Evolutionary conservation across 495 filamentous ascomycete genomes (phyloP).

Genomic region (Aspergillus haitiensis): DNA sequence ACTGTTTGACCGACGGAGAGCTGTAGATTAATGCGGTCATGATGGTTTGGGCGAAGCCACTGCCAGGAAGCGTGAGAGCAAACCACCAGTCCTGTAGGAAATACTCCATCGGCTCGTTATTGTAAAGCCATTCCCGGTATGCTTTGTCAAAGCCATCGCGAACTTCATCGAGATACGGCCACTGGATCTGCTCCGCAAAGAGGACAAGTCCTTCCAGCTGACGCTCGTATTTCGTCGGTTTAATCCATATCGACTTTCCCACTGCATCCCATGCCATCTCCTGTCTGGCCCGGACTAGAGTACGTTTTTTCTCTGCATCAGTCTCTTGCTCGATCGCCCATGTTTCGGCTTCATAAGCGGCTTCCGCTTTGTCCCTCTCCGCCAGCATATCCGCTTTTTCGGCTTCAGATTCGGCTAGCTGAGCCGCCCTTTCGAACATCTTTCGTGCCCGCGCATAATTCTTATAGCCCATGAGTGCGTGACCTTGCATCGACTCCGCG

Average conservation of each 20-base stretch:
- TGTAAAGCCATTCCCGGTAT: neutral
- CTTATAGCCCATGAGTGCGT: neutral
- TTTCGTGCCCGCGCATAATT: neutral
- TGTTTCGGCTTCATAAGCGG: neutral
- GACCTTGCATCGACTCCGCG: neutral
- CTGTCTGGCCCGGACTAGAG: neutral
- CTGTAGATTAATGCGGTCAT: constrained; percentile 1
- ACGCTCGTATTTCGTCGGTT: neutral
- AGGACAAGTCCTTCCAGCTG: neutral
- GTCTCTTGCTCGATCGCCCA: neutral
- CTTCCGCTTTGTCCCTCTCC: neutral
- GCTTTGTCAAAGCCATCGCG: neutral
- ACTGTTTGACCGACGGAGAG: neutral
- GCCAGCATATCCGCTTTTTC: neutral
- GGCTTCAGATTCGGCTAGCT: neutral
- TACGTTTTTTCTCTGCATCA: neutral
- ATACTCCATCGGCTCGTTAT: neutral
- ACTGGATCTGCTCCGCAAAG: neutral
- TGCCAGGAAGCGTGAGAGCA: neutral
- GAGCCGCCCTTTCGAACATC: neutral
- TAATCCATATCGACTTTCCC: too few relatives aligned
- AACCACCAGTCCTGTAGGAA: neutral
- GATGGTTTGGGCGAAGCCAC: neutral
- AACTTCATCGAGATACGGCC: constrained; percentile 2
- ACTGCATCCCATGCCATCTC: neutral